A percentile compares a stretch with the other conserved stretches of the same genome.
Evolutionary conservation across 1,139 yeast species (phyloP).

Genomic region (Yamadazyma siamensis): DNA sequence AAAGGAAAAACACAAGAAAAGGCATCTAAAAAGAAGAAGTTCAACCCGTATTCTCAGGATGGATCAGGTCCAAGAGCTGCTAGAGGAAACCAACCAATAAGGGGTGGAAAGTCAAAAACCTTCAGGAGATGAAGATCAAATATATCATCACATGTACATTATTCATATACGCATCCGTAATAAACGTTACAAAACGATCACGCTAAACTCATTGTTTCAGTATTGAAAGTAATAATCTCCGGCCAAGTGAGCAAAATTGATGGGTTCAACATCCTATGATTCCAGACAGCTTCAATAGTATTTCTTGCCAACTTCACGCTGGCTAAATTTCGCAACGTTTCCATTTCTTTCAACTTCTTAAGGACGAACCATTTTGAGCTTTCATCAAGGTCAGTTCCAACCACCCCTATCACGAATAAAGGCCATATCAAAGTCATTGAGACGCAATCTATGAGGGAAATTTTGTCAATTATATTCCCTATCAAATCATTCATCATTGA

Average conservation of each 20-base stretch:
- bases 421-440: slow-evolving; percentile 38
- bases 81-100: slow-evolving; percentile 38
- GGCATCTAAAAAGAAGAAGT: slow-evolving; percentile 41
- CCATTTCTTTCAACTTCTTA: slow-evolving; percentile 26
- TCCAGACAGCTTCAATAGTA: slow-evolving; percentile 33
- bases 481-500: slow-evolving; percentile 4
- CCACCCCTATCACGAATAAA: slow-evolving; percentile 30
- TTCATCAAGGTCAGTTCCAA: slow-evolving; percentile 23
- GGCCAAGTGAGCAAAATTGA: slow-evolving; percentile 22
- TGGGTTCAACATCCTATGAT: slow-evolving; percentile 27
- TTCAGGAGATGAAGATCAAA: slow-evolving; percentile 26
- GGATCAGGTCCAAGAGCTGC: slow-evolving; percentile 51
- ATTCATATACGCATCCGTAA: not conserved
- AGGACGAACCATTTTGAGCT: slow-evolving; percentile 33
- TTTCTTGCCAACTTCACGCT: slow-evolving; percentile 30
- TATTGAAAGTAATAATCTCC: slow-evolving; percentile 29
- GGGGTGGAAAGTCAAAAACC: slow-evolving; percentile 48
- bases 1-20: slow-evolving; percentile 11
- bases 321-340: slow-evolving; percentile 27
- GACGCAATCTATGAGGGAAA: slow-evolving; percentile 13
- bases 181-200: slow-evolving; percentile 3
- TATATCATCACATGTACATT: not conserved
- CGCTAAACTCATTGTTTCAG: slow-evolving; percentile 34
- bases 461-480: slow-evolving; percentile 6
- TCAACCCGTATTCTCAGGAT: slow-evolving; percentile 56